phyloP scores from a whole-genome alignment of 208 protist genomes.

The Trypanosoma platydactyli region DNA sequence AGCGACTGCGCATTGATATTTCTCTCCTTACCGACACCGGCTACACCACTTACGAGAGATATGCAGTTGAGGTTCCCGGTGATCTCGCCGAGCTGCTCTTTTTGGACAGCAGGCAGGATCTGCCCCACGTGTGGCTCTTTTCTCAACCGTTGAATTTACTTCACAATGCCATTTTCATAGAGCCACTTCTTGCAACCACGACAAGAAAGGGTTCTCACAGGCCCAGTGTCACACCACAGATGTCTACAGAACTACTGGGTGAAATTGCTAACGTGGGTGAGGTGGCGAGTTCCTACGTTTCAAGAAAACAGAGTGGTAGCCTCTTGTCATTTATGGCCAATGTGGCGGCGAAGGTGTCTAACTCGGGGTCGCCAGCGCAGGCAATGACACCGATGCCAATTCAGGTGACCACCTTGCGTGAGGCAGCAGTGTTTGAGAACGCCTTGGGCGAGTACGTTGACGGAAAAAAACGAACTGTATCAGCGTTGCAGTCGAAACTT shows the following conservation, averaged over 20 bases:
- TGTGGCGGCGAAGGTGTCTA: conserved; percentile 33
- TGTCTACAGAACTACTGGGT: conserved; percentile 29
- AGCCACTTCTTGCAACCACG: conserved; percentile 19
- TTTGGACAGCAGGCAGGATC: neutral
- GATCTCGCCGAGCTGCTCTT: conserved; percentile 27
- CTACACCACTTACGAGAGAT: conserved; percentile 3
- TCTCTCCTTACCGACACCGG: conserved; percentile 26
- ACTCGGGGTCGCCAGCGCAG: neutral
- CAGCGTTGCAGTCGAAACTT: conserved; percentile 26
- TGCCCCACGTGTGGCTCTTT: conserved; percentile 21
- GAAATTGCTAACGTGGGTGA: conserved; percentile 36
- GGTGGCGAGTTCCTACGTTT: conserved; percentile 21
- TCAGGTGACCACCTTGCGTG: conserved; percentile 22
- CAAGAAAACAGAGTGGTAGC: conserved; percentile 27
- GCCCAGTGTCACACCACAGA: conserved; percentile 1
- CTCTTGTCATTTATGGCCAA: conserved; percentile 40
- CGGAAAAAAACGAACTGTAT: conserved; percentile 12
- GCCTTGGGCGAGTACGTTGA: conserved; percentile 20
- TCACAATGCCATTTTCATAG: conserved; percentile 25
- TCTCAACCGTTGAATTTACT: conserved; percentile 25
- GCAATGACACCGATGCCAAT: conserved; percentile 32
- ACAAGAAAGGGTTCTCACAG: conserved; percentile 5
- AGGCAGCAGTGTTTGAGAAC: conserved; percentile 33
- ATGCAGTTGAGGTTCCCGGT: conserved; percentile 19
- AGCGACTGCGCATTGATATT: conserved; percentile 15